Conservation (phyloP, 345 rosid genomes). For the Combretum micranthum region DNA sequence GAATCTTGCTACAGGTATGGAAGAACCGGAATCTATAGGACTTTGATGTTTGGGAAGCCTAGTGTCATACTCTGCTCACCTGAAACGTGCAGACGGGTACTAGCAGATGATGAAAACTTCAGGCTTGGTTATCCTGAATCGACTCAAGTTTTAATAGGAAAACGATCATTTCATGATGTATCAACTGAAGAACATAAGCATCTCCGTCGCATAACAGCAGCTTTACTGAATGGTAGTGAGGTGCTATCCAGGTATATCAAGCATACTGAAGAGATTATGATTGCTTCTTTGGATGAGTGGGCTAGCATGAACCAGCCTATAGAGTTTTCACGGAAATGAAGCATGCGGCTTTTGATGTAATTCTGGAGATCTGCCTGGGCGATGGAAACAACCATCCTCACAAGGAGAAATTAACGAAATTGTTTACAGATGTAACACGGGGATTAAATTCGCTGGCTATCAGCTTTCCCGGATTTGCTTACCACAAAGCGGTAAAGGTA, state of each 20-base stretch:
- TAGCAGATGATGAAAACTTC: constrained; percentile 31
- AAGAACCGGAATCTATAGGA: constrained; percentile 22
- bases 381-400: constrained; percentile 17
- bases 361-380: constrained; percentile 27
- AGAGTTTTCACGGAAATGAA: constrained; percentile 28
- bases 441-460: constrained; percentile 48
- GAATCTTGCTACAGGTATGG: constrained; percentile 22
- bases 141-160: constrained; percentile 24
- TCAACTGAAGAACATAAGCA: constrained; percentile 48
- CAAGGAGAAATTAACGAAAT: constrained; percentile 19
- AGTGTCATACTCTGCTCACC: constrained; percentile 27
- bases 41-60: constrained; percentile 34
- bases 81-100: constrained; percentile 26
- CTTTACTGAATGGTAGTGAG: constrained; percentile 49
- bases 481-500: constrained; percentile 48
- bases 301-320: constrained; percentile 10
- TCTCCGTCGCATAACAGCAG: constrained; percentile 41
- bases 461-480: constrained; percentile 54
- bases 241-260: constrained; percentile 36
- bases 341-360: constrained; percentile 23
- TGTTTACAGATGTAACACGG: constrained; percentile 19
- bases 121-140: constrained; percentile 26
- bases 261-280: constrained; percentile 29
- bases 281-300: constrained; percentile 24
- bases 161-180: constrained; percentile 29